These are phyloP conservation scores for Cyclospora cayetanensis DNA, from an alignment of 169 alveolate species.

Conservation along the genomic window DNA sequence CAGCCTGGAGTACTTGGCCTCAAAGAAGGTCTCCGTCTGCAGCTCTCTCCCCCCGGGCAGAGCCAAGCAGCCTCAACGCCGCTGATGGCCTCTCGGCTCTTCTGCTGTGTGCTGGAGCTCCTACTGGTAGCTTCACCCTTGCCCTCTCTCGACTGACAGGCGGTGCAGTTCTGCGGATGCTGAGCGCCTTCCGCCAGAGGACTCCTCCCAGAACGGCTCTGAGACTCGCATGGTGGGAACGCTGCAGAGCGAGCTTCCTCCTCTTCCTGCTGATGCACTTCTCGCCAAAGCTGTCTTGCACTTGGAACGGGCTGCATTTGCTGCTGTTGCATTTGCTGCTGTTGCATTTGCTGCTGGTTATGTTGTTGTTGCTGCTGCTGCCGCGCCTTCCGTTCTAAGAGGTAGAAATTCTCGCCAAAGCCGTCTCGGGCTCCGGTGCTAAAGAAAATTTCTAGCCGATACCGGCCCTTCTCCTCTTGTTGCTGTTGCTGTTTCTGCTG, in stretches of 20 bases:
- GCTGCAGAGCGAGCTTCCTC: conserved; percentile 4
- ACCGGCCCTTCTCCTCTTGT: conserved; percentile 29
- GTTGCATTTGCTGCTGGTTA: conserved; percentile 8
- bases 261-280: conserved; percentile 20
- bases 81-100: background rate
- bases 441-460: conserved; percentile 63
- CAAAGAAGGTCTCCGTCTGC: background rate
- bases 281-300: conserved; percentile 35
- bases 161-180: background rate
- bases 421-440: conserved; percentile 73
- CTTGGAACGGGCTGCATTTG: conserved; percentile 39
- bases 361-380: conserved; percentile 52
- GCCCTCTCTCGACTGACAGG: background rate
- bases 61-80: background rate
- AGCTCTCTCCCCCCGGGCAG: background rate
- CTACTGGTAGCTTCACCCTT: background rate
- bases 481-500: conserved; percentile 39
- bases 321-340: conserved; percentile 38
- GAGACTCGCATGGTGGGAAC: background rate
- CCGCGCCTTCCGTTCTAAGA: conserved; percentile 45
- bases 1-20: background rate
- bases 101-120: background rate
- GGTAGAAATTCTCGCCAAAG: conserved; percentile 52
- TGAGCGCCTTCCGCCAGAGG: conserved; percentile 1
- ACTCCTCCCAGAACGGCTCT: background rate